Evolutionary conservation across 805 yeast genomes (phyloP).

Genomic region (Peterozyma xylosa): DNA sequence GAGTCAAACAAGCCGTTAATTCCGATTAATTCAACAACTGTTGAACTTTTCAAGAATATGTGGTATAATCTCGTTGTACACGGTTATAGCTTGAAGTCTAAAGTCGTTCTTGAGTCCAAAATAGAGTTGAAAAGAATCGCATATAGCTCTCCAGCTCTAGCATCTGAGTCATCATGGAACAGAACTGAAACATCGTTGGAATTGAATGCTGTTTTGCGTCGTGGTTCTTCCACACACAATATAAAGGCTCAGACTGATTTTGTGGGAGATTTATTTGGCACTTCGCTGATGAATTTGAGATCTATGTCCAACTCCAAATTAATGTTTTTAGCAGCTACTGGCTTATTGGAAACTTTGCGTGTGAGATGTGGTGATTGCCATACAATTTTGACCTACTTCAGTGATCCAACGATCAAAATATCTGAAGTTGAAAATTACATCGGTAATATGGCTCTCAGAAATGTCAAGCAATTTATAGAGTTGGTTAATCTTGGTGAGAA

Average conservation of each 20-base stretch:
- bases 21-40: conserved; percentile 38
- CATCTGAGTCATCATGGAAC: conserved; percentile 71
- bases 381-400: conserved; percentile 66
- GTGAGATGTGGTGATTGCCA: conserved; percentile 78
- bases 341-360: conserved; percentile 72
- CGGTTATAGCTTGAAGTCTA: conserved; percentile 66
- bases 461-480: conserved; percentile 49
- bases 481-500: conserved; percentile 46
- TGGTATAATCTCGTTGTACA: conserved; percentile 95
- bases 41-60: conserved; percentile 68
- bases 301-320: conserved; percentile 64
- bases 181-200: conserved; percentile 90
- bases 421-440: conserved; percentile 65
- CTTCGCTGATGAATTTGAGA: conserved; percentile 45
- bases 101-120: conserved; percentile 38
- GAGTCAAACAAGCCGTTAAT: conserved; percentile 23
- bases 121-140: conserved; percentile 64
- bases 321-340: conserved; percentile 81
- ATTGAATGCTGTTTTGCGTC: conserved; percentile 79
- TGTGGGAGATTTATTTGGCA: conserved; percentile 39
- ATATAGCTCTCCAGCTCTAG: conserved; percentile 78
- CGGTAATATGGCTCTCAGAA: conserved; percentile 53
- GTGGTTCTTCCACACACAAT: conserved; percentile 82
- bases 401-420: conserved; percentile 73
- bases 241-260: conserved; percentile 67